phyloP scores from a whole-genome alignment of 139 green algal genomes.

The Edaphochlamys debaryana region DNA sequence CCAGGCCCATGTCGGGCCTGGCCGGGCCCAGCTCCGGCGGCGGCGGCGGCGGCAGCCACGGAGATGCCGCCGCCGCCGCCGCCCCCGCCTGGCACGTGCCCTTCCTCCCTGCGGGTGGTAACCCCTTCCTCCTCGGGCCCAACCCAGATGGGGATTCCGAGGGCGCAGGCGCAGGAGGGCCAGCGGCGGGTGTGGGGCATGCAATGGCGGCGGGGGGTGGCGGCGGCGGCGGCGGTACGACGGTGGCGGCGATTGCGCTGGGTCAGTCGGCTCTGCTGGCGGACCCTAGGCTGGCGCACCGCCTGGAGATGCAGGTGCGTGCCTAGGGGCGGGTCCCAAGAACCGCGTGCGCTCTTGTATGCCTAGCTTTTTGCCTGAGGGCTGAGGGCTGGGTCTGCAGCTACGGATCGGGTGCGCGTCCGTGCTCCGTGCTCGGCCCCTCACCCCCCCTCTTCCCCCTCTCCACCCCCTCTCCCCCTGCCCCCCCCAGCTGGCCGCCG shows the following conservation, averaged over 20 bases:
- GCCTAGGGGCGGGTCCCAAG: too few species aligned
- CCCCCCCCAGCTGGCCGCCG: slow-evolving; percentile 19
- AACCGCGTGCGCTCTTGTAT: too few species aligned
- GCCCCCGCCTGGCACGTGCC: slow-evolving; percentile 23
- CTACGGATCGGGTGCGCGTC: too few species aligned
- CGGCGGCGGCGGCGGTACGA: not conserved
- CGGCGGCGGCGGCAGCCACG: not conserved
- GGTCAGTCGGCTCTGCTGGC: slow-evolving; percentile 15
- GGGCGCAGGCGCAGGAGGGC: not conserved
- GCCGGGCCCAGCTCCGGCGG: too few species aligned
- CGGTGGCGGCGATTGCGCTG: slow-evolving; percentile 3
- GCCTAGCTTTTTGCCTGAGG: too few species aligned
- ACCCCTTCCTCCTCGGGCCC: slow-evolving; percentile 21
- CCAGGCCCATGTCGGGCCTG: too few species aligned
- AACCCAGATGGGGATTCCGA: too few species aligned
- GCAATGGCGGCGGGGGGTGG: slow-evolving; percentile 1
- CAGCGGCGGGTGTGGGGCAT: not conserved
- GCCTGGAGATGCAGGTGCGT: slow-evolving; percentile 27
- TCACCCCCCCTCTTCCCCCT: too few species aligned
- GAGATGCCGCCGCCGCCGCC: not conserved
- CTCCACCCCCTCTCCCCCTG: too few species aligned
- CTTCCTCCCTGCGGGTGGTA: slow-evolving; percentile 36
- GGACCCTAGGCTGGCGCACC: slow-evolving; percentile 30
- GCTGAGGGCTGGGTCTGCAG: too few species aligned
- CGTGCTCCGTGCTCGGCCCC: too few species aligned